Conservation (phyloP, 768 basidiomycete genomes). For the Termitomyces sp. region DNA sequence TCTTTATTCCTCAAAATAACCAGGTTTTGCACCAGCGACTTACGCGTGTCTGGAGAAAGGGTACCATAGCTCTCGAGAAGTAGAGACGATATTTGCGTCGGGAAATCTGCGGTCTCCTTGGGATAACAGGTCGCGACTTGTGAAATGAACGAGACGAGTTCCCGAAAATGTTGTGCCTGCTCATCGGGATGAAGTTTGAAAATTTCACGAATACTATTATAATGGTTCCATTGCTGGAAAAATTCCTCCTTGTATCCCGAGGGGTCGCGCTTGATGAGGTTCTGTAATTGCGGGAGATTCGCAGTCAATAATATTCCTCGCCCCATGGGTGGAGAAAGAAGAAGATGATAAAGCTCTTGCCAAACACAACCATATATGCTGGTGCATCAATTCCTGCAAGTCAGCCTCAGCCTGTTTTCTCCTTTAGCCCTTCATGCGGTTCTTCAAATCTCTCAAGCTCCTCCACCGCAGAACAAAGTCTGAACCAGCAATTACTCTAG, state of each 20-base stretch:
- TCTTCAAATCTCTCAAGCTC: constrained; percentile 39
- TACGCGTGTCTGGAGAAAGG: constrained; percentile 77
- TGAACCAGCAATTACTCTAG: constrained; percentile 32
- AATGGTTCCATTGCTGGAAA: constrained; percentile 94
- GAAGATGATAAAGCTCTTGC: constrained; percentile 10
- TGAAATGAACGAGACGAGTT: constrained; percentile 81
- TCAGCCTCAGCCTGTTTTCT: constrained; percentile 5
- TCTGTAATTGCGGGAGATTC: constrained; percentile 93
- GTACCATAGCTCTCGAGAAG: constrained; percentile 75
- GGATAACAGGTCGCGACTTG: constrained; percentile 94
- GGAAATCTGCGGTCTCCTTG: constrained; percentile 82
- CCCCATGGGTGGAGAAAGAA: constrained; percentile 31
- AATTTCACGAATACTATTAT: constrained; percentile 81
- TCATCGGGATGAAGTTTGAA: constrained; percentile 81
- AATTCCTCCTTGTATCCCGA: constrained; percentile 92
- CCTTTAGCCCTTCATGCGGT: constrained; percentile 29
- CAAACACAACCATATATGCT: constrained; percentile 10
- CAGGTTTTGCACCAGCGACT: constrained; percentile 82
- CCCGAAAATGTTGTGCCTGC: constrained; percentile 78
- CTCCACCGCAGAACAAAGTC: constrained; percentile 46
- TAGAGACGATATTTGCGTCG: constrained; percentile 70
- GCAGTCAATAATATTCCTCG: constrained; percentile 78
- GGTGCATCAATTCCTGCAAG: not conserved
- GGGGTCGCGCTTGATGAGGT: constrained; percentile 94
- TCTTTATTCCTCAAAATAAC: constrained; percentile 92